A percentile compares a stretch with the other conserved stretches of the same genome.
Evolutionary conservation across 2,329 filamentous ascomycete genomes (phyloP).

Genomic region (Mycocentrospora acerina): DNA sequence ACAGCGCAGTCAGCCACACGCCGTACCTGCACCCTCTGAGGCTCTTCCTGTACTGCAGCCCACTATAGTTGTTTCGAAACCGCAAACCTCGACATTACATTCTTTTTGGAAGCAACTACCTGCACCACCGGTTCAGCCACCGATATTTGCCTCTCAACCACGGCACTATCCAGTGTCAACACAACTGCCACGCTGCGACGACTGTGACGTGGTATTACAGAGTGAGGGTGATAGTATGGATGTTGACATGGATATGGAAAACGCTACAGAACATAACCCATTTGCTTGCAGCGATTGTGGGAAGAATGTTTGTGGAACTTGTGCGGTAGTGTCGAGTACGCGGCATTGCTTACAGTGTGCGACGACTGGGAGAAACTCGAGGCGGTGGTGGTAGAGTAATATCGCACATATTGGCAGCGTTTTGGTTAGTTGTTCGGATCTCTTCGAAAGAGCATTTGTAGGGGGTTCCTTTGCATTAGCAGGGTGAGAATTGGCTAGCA

Average conservation of each 20-base stretch:
- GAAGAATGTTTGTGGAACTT: constrained; percentile 45
- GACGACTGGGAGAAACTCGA: constrained; percentile 8
- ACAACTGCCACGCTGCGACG: constrained; percentile 42
- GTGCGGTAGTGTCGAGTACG: constrained; percentile 41
- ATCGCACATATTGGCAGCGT: too few species aligned
- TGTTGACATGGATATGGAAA: constrained; percentile 41
- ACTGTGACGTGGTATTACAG: constrained; percentile 45
- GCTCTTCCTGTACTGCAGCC: constrained; percentile 13
- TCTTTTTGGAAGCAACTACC: constrained; percentile 49
- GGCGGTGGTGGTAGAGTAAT: too few species aligned
- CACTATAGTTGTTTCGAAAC: constrained; percentile 10
- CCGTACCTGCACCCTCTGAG: constrained; percentile 30
- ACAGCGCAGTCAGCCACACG: constrained; percentile 38
- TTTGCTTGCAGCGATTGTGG: constrained; percentile 43
- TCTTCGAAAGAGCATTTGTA: too few species aligned
- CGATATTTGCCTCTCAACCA: constrained; percentile 16
- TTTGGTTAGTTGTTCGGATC: too few species aligned
- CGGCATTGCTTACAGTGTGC: constrained; percentile 48
- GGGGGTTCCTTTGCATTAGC: too few species aligned
- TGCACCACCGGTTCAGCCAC: constrained; percentile 30
- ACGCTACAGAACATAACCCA: constrained; percentile 23
- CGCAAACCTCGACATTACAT: constrained; percentile 50
- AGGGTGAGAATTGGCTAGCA: too few species aligned
- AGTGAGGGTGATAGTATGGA: constrained; percentile 38
- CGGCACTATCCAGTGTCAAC: constrained; percentile 5